Conservation (phyloP, 2,329 filamentous ascomycete genomes). For the Cladosporium oxysporum region DNA sequence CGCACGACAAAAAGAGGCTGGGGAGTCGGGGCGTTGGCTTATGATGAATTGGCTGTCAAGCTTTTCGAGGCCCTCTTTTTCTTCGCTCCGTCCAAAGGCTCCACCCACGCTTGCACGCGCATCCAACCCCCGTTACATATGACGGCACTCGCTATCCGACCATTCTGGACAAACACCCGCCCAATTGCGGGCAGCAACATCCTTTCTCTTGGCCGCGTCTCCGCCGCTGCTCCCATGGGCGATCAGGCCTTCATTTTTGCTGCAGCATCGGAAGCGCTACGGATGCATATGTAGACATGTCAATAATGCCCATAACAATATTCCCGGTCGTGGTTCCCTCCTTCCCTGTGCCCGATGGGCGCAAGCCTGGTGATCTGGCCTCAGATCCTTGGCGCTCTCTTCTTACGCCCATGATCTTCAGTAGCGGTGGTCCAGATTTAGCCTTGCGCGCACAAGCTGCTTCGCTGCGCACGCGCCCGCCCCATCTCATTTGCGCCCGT, state of each 20-base stretch:
- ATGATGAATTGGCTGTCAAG: conserved; percentile 17
- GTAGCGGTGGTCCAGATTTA: conserved; percentile 4
- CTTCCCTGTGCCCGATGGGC: background rate
- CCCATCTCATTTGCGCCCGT: conserved; percentile 12
- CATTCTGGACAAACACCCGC: conserved; percentile 17
- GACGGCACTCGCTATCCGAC: conserved; percentile 15
- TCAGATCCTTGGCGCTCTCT: background rate
- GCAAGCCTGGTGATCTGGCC: background rate
- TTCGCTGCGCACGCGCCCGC: conserved; percentile 1
- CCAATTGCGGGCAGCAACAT: conserved; percentile 1
- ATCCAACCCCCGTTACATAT: conserved; percentile 9
- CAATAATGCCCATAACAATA: background rate
- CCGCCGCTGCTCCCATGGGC: background rate
- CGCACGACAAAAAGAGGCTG: conserved; percentile 2
- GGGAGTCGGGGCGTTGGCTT: background rate
- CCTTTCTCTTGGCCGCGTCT: conserved; percentile 5
- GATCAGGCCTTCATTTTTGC: background rate
- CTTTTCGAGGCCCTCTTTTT: conserved; percentile 15
- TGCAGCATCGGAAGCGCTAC: background rate
- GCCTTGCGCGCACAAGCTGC: background rate
- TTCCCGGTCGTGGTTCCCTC: background rate
- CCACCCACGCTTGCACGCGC: conserved; percentile 7
- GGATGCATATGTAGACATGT: background rate
- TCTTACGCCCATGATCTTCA: conserved; percentile 8
- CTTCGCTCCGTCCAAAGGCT: background rate